phyloP scores from a whole-genome alignment of 345 rosid genomes.

The Lumnitzera littorea region DNA sequence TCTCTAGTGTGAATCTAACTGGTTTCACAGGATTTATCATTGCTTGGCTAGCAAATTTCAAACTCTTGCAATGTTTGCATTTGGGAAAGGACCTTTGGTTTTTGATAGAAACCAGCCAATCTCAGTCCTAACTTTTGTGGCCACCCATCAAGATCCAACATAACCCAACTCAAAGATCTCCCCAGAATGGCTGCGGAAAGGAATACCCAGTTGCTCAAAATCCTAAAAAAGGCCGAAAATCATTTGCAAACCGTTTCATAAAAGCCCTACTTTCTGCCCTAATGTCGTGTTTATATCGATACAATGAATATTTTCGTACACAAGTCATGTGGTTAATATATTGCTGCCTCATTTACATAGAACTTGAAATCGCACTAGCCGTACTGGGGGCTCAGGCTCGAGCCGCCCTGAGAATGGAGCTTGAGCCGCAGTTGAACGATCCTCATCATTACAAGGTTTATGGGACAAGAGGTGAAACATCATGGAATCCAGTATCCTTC shows the following conservation, averaged over 20 bases:
- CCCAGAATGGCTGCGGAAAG: background rate
- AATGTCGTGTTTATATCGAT: constrained; percentile 15
- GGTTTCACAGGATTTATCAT: constrained; percentile 11
- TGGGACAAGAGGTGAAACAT: constrained; percentile 81
- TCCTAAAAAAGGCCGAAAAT: background rate
- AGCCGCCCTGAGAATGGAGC: constrained; percentile 20
- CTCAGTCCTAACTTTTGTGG: constrained; percentile 18
- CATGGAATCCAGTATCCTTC: constrained; percentile 43
- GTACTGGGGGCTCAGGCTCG: constrained; percentile 27
- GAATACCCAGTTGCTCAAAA: background rate
- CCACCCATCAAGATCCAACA: constrained; percentile 46
- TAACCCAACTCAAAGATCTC: constrained; percentile 11
- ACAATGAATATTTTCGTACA: constrained; percentile 24
- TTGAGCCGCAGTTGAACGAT: constrained; percentile 50
- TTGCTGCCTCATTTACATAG: constrained; percentile 30
- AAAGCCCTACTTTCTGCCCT: constrained; percentile 19
- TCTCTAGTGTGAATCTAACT: background rate
- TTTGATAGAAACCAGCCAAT: background rate
- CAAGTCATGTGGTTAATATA: constrained; percentile 23
- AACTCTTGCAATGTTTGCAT: constrained; percentile 13
- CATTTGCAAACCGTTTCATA: constrained; percentile 23
- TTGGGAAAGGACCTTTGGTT: constrained; percentile 10
- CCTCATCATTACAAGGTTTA: constrained; percentile 69
- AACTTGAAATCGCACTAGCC: constrained; percentile 38
- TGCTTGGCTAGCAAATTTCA: constrained; percentile 15